phyloP scores from a whole-genome alignment of 352 stramenopile species.

The Pythium phragmiticola region DNA sequence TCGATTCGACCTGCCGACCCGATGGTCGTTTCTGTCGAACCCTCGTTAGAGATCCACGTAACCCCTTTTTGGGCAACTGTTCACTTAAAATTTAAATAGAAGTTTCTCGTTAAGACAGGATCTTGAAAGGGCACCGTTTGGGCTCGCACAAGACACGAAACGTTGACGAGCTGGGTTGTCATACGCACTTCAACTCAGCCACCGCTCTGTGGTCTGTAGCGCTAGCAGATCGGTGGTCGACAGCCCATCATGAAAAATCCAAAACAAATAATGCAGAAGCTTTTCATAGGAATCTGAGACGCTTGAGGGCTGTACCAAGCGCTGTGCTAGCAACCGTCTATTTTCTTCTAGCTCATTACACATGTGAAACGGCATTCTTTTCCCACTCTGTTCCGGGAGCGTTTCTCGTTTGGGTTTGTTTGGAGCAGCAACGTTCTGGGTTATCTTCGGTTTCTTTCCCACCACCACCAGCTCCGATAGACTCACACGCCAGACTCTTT shows the following conservation, averaged over 20 bases:
- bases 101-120: slow-evolving; percentile 9
- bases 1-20: too few relatives aligned
- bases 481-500: not conserved
- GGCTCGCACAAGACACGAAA: slow-evolving; percentile 2
- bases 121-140: slow-evolving; percentile 23
- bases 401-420: not conserved
- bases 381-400: not conserved
- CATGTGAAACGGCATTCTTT: not conserved
- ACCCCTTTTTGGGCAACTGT: not conserved
- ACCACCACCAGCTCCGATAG: not conserved
- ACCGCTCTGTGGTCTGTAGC: not conserved
- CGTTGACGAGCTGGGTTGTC: not conserved
- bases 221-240: not conserved
- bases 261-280: not conserved
- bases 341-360: not conserved
- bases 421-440: slow-evolving; percentile 2
- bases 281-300: not conserved
- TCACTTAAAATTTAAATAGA: not conserved
- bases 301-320: slow-evolving; percentile 1
- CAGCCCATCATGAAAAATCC: not conserved
- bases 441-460: not conserved
- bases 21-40: not conserved
- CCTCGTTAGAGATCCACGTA: not conserved
- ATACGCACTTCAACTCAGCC: not conserved
- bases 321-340: slow-evolving; percentile 11